phyloP scores from a whole-genome alignment of 371 early-diverging fungal species.

The Rhizomucor pusillus region DNA sequence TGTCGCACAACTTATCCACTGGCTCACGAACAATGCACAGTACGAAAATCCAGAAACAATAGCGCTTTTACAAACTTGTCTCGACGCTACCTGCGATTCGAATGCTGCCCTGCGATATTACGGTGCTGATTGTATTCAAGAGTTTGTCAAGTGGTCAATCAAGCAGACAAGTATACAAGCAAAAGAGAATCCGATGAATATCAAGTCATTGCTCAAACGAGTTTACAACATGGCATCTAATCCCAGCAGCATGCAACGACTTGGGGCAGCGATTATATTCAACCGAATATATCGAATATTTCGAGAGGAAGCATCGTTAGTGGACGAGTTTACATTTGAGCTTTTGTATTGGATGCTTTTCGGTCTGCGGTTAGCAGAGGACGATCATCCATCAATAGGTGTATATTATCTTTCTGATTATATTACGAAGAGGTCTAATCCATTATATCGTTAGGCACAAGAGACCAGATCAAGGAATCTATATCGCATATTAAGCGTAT shows the following conservation, averaged over 20 bases:
- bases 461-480: slow-evolving; percentile 50
- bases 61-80: slow-evolving; percentile 62
- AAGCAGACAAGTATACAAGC: slow-evolving; percentile 56
- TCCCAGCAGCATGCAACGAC: slow-evolving; percentile 59
- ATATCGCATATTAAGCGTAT: slow-evolving; percentile 64
- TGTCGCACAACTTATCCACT: slow-evolving; percentile 71
- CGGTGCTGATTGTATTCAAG: slow-evolving; percentile 71
- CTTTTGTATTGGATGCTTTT: slow-evolving; percentile 66
- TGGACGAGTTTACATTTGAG: slow-evolving; percentile 68
- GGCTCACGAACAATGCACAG: slow-evolving; percentile 73
- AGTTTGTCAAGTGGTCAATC: slow-evolving; percentile 76
- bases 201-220: slow-evolving; percentile 66
- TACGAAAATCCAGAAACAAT: slow-evolving; percentile 78
- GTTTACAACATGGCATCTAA: slow-evolving; percentile 64
- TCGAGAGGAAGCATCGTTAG: slow-evolving; percentile 59
- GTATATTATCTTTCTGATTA: slow-evolving; percentile 4
- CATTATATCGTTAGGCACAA: slow-evolving; percentile 36
- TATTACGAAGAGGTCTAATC: not conserved
- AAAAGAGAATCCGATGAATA: slow-evolving; percentile 57
- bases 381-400: slow-evolving; percentile 63
- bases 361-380: slow-evolving; percentile 59
- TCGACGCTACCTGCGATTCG: slow-evolving; percentile 62
- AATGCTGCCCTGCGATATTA: slow-evolving; percentile 68
- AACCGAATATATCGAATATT: slow-evolving; percentile 70
- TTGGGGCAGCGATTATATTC: slow-evolving; percentile 71